These are phyloP conservation scores for Kalaharituber pfeilii DNA, from an alignment of 2,329 filamentous ascomycete species.

Conservation along the genomic window DNA sequence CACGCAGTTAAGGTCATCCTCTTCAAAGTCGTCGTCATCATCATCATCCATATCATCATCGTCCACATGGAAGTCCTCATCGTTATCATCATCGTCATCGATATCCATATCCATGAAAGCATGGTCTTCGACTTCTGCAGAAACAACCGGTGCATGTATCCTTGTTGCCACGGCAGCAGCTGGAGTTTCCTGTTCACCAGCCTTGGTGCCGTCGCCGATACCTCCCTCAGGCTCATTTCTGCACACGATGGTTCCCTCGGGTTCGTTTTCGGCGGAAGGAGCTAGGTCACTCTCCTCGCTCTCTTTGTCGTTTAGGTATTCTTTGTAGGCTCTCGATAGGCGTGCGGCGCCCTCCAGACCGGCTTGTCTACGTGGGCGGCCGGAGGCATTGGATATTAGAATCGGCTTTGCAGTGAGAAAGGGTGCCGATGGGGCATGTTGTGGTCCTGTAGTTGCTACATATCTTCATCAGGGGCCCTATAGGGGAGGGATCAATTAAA, in stretches of 20 bases:
- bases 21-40: slow-evolving; percentile 59
- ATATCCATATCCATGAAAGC: slow-evolving; percentile 33
- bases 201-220: too few relatives aligned
- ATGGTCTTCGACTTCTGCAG: background rate
- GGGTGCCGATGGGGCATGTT: background rate
- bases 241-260: background rate
- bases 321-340: background rate
- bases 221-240: background rate
- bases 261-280: background rate
- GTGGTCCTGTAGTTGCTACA: too few relatives aligned
- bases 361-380: background rate
- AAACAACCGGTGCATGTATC: too few relatives aligned
- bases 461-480: too few relatives aligned
- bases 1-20: too few relatives aligned
- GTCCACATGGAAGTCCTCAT: slow-evolving; percentile 47
- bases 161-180: too few relatives aligned
- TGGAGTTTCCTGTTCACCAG: too few relatives aligned
- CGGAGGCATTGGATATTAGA: too few relatives aligned
- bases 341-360: background rate
- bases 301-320: too few relatives aligned
- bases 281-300: background rate
- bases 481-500: too few relatives aligned
- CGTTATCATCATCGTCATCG: slow-evolving; percentile 35
- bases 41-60: slow-evolving; percentile 72
- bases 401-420: background rate